Evolutionary conservation across 768 basidiomycete genomes (phyloP).

Genomic region (Candolleomyces eurysporus): DNA sequence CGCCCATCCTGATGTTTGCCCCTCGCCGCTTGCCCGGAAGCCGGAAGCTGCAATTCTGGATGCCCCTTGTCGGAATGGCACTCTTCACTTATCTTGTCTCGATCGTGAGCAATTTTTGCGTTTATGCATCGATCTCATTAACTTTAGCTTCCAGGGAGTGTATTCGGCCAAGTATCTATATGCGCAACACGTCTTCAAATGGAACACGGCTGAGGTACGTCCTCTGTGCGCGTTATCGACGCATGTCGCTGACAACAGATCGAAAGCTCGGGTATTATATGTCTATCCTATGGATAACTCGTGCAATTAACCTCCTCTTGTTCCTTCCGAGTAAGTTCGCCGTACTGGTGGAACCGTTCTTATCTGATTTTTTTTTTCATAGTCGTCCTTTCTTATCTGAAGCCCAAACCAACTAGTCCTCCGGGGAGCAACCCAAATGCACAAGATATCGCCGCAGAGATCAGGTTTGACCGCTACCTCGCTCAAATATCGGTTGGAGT

Average conservation of each 20-base stretch:
- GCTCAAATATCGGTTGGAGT: slow-evolving; percentile 63
- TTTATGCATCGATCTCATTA: background rate
- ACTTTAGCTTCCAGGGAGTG: slow-evolving; percentile 45
- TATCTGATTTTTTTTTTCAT: background rate
- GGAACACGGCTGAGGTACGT: slow-evolving; percentile 57
- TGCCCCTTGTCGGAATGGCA: slow-evolving; percentile 64
- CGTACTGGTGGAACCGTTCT: background rate
- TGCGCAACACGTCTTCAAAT: slow-evolving; percentile 67
- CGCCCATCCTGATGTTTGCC: slow-evolving; percentile 68
- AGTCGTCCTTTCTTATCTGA: slow-evolving; percentile 66
- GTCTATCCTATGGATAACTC: slow-evolving; percentile 61
- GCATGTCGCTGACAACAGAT: slow-evolving; percentile 4
- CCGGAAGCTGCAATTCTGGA: slow-evolving; percentile 63
- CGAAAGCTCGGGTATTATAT: slow-evolving; percentile 70
- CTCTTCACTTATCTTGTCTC: slow-evolving; percentile 66
- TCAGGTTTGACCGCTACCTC: slow-evolving; percentile 68
- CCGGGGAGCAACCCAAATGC: slow-evolving; percentile 28
- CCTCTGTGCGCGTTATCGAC: background rate
- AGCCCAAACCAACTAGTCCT: slow-evolving; percentile 40
- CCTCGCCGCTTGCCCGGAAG: slow-evolving; percentile 48
- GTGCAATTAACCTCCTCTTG: slow-evolving; percentile 65
- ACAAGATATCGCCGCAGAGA: slow-evolving; percentile 53
- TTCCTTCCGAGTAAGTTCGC: slow-evolving; percentile 61
- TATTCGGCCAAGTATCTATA: slow-evolving; percentile 79
- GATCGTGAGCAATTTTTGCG: slow-evolving; percentile 42